Base-by-base conservation (phyloP, 805 yeast species). In the Brettanomyces nanus region DNA sequence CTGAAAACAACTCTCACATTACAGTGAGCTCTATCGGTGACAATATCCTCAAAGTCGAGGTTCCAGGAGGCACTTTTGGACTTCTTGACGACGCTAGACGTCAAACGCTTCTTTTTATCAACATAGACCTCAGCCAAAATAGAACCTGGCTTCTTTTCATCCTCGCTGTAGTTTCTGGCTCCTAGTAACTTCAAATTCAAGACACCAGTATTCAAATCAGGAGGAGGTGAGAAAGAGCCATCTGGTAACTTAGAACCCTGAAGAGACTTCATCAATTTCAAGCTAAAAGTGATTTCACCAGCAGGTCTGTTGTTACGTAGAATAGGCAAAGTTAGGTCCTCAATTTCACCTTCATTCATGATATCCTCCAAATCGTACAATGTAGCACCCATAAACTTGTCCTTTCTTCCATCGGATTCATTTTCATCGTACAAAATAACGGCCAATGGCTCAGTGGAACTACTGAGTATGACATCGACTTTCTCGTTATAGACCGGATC, bases 161-260 rank as follows among this genome's bases (percentile, higher is more conserved):
- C 65, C 23, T 47, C 50, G 28, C 59, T 48, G 56, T 68, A 66
- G 40, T 68, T 74, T 62, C 85, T 75, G 19, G 83, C 80, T 47
- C 77, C 83, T 22, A 65, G 54, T 34, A 85, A 60, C 42, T 78
- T 81, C 47, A 90, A 63, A 51, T 78, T 71, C 17, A 81, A 76
- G 49, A 94, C 79, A 70, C 99, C 99, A 13, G 97, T 86, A 62
- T 90, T 90, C 56, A 85, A 74, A 47, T 86, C 96, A 32, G 95
- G 95, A 33, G 94, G 84, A 34, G 94, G 86, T 46, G 77, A 80
- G 38, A 73, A 68, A 3, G 89, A 80, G 36, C 96, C 96, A 59
- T 86, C 95, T 3, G 85, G 80, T 41, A 73, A 69, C 44, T 73
- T 63, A 48, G 67, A 59, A 40, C 75, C 68, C 61, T 75, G 68